These are phyloP conservation scores for Apiospora aurea DNA, from an alignment of 2,329 filamentous ascomycete genomes.

Conservation along the genomic window DNA sequence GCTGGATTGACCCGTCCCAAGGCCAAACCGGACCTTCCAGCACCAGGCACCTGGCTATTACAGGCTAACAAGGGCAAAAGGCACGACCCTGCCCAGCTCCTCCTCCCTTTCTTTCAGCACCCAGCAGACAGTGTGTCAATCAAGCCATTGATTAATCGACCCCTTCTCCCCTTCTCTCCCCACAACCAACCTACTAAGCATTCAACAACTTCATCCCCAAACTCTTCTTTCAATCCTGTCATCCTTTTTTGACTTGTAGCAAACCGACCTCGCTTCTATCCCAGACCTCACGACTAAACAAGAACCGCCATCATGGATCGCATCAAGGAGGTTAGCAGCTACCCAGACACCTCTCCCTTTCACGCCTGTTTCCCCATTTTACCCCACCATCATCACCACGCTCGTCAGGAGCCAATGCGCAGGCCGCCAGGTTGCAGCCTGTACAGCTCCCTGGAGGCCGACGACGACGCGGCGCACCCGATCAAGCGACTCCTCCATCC, in stretches of 20 bases:
- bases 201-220: conserved; percentile 36
- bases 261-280: conserved; percentile 39
- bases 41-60: conserved; percentile 16
- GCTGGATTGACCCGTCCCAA: conserved; percentile 14
- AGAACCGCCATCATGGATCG: conserved; percentile 72
- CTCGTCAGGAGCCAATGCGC: conserved; percentile 33
- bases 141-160: conserved; percentile 8
- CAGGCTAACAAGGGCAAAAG: conserved; percentile 8
- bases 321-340: conserved; percentile 79
- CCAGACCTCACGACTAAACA: conserved; percentile 33
- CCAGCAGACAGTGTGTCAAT: conserved; percentile 19
- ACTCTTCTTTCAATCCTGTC: conserved; percentile 36
- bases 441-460: not conserved
- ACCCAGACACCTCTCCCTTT: conserved; percentile 29
- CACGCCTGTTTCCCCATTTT: conserved; percentile 34
- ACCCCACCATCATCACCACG: conserved; percentile 42
- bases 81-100: conserved; percentile 1
- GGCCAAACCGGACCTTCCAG: conserved; percentile 4
- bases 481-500: not conserved
- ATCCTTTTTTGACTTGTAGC: conserved; percentile 29
- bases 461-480: conserved; percentile 4
- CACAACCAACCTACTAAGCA: conserved; percentile 22
- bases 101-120: conserved; percentile 18
- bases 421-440: conserved; percentile 15
- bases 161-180: conserved; percentile 21